Evolutionary conservation across 1,139 yeast genomes (phyloP), one percentile per base, ranked within the genome.

Genomic region (Lodderomyces orthopsilosis): DNA sequence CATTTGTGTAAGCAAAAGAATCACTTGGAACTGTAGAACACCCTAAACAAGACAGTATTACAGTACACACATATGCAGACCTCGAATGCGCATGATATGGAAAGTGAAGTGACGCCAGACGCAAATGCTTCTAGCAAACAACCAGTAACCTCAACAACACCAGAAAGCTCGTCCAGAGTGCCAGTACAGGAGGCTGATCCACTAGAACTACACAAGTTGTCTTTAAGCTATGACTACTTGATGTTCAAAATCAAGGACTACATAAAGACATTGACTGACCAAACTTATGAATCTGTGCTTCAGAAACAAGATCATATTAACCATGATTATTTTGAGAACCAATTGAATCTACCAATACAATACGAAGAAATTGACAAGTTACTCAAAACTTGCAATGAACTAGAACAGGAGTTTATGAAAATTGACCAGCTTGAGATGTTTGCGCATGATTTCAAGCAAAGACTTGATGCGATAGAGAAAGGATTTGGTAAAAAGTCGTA

Each of bases 391-490:
- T 84, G 91, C 51, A 75, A 75, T 35, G 74, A 71, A 13, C 54
- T 87, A 18, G 87, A 85, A 51, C 56, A 62, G 46, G 86, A 85
- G 50, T 81, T 86, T 48, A 69, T 77, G 57, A 85, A 84, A 61
- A 57, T 88, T 44, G 83, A 83, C 47, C 95, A 86, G 55, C 68
- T 88, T 40, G 70, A 68, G 33, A 52, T 62, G 42, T 82, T 85
- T 52, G 64, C 70, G 12, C 58, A 57, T 6, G 75, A 67, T 34
- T 74, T 74, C 49, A 64, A 65, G 47, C 41, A 41, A 14, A 48
- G 78, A 38, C 45, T 72, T 35, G 52, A 37, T 13, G 39, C 35
- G 2, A 46, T 70, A 40, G 75, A 69, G 46, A 15, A 9, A 19
- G 19, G 19, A 10, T 30, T 30, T 17, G 34, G 19, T 15, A 15